Evolutionary conservation across 352 stramenopile genomes (phyloP), one percentile per base, ranked within the genome.

Genomic region (Globisporangium acanthophoron): DNA sequence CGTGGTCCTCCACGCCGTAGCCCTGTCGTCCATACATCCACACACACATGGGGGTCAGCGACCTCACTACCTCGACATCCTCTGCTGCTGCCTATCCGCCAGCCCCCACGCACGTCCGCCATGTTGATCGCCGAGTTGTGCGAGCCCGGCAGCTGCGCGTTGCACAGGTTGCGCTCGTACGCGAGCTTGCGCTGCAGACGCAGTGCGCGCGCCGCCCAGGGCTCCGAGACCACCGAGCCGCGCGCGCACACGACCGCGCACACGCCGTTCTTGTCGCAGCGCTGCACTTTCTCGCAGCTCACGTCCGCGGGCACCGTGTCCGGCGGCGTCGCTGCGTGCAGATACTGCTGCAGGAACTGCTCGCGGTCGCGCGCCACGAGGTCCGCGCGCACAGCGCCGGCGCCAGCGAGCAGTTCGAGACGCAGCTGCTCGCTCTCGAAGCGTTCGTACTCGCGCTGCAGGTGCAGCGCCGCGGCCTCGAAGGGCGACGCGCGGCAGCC

Each of bases 291-390:
- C 15, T 70, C 65, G 61, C 77, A 87, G 29, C 70, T 12, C 13
- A 87, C 77, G 46, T 62, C 78, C 12, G 51, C 49, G 0, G 85
- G 85, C 11, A 94, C 85, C 18, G 80, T 75, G 70, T 92, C 82
- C 2, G 82, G 82, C 20, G 87, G 62, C 8, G 39, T 60, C 29
- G 78, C 58, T 5, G 44, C 24, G n/a, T 72, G 66, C 43, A 89
- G 43, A 18, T 13, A 39, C 33, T 57, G 48, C 41, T 63, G 53
- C 24, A 70, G 62, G 35, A 87, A 84, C 55, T 61, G 43, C 43
- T 67, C 59, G 7, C 65, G 64, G n/a, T 66, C 60, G 49, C 47
- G 48, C 41, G 43, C 39, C 5, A 66, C 40, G 31, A 59, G 39
- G 27, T 65, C 59, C 6, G 15, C 37, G 35, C 53, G 53, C 29